Evolutionary conservation across 805 yeast genomes (phyloP), one percentile per base, ranked within the genome.

Genomic region (Wickerhamomyces xylosicus): DNA sequence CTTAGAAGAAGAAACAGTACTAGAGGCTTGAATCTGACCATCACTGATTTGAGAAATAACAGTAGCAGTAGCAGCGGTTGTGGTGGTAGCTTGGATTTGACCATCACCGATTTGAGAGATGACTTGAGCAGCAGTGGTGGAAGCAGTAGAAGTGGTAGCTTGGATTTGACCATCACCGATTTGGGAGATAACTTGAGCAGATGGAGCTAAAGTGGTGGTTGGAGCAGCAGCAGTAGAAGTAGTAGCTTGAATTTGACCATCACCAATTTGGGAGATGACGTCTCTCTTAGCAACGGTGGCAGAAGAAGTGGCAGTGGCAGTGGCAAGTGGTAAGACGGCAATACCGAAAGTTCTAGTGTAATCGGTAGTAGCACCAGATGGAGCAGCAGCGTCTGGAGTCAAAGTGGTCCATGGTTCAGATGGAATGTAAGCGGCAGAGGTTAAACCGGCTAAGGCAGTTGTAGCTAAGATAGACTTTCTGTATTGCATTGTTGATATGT

Each of bases 331-430:
- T 46, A 67, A 62, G 46, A 81, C 75, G 43, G 81, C 82, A 52
- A 81, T 79, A 64, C 89, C 90, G 52, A 81, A 81, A 37, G 70
- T 55, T 36, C 63, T 58, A 33, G 72, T 43, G 68, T 72, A 72
- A 50, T 74, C 74, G 36, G 84, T 73, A 37, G 69, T 49, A 44
- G 76, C 80, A 52, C 77, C 76, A 10, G 74, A 47, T 43, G 69
- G 67, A 35, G 69, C 53, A 8, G 74, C 58, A 36, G 71, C 72
- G 33, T 59, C 41, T 48, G 92, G 89, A 31, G 87, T 79, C 59
- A 82, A 68, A 40, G 86, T 77, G 39, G 81, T 60, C 83, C 83
- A 81, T 50, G 80, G 77, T 43, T 74, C 78, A 41, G 77, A 59
- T 46, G 85, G 84, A 48, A 77, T 74, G 50, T 71, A 70, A 41